Conservation (phyloP, 805 yeast genomes). For the Metschnikowia baotianmanensis region DNA sequence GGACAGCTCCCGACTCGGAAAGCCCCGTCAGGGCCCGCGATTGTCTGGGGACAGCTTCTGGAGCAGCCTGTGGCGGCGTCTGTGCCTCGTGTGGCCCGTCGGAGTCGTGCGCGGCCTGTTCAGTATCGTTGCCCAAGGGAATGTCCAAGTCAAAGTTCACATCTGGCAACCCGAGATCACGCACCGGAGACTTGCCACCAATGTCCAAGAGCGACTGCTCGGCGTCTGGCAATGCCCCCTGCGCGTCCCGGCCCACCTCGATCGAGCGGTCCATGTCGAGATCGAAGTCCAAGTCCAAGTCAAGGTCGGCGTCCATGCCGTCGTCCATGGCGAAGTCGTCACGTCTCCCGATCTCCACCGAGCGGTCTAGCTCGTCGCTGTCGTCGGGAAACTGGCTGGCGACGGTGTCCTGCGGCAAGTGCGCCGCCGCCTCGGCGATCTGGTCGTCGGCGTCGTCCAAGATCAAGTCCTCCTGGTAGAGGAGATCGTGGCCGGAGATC, state of each 20-base stretch:
- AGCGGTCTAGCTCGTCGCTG: slow-evolving; percentile 47
- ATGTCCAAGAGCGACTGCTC: slow-evolving; percentile 20
- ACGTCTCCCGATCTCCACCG: slow-evolving; percentile 58
- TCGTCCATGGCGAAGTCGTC: slow-evolving; percentile 18
- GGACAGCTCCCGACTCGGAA: slow-evolving; percentile 42
- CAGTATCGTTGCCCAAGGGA: slow-evolving; percentile 11
- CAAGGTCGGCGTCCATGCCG: slow-evolving; percentile 3
- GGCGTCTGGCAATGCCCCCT: slow-evolving; percentile 16
- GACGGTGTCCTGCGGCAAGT: slow-evolving; percentile 6
- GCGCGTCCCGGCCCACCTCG: slow-evolving; percentile 52
- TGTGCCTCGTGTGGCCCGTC: slow-evolving; percentile 22
- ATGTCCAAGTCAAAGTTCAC: slow-evolving; percentile 29
- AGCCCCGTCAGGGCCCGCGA: slow-evolving; percentile 32
- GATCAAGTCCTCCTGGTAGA: slow-evolving; percentile 58
- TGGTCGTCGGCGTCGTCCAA: slow-evolving; percentile 27
- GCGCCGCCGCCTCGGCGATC: slow-evolving; percentile 5
- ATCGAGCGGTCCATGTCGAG: slow-evolving; percentile 50
- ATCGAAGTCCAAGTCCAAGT: slow-evolving; percentile 23
- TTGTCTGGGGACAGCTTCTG: too few relatives aligned
- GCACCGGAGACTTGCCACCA: slow-evolving; percentile 10
- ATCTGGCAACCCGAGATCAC: slow-evolving; percentile 19
- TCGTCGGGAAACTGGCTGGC: slow-evolving; percentile 20
- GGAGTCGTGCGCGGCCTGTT: slow-evolving; percentile 3
- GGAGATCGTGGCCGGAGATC: slow-evolving; percentile 72
- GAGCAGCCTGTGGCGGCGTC: slow-evolving; percentile 22